Base-by-base conservation (phyloP, 257 asterid genomes). In the Striga asiatica region DNA sequence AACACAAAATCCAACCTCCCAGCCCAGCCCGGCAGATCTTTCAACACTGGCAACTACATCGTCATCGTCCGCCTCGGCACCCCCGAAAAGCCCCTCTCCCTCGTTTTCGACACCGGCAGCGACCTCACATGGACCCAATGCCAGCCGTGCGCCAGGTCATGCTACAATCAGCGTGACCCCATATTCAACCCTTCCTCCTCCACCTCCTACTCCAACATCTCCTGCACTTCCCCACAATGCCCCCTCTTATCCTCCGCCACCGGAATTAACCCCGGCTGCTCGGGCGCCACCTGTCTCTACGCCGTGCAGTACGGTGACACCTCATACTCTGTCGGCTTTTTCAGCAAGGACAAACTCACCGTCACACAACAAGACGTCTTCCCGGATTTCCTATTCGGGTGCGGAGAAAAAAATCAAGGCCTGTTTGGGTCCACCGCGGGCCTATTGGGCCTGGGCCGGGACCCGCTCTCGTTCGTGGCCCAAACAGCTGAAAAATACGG, bases 91-190 rank as follows among this genome's bases (percentile, higher is more conserved):
- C 17, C 63, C 47, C 58, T 81, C 0, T 48, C 82, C 0, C 73
- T 89, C 17, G 18, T 81, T 0, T 81, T 89, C 31, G 97, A 89
- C 74, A 83, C 97, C 1, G 97, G 95, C 5, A 81, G 94, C 27
- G 89, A 77, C 64, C 61, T 89, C 0, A 81, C 93, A 2, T 89
- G 97, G 97, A 85, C 94, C 2, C 97, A 89, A 3, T 89, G 97
- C 60, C 59, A 71, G 11, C 97, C 97, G 0, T 85, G 97, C 29
- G 72, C 29, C 0, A 19, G 38, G 0, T 60, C 59, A 3, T 89
- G 94, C 58, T 81, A 83, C 60, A 1, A 46, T 4, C 97, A 88
- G n/a, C 68, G 74, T 8, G 81, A 85, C 31, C 81, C 83, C 4
- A 84, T 80, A 1, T 85, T 78, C 56, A 48, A 82, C 64, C 94